Evolutionary conservation across 1,284 basidiomycete species (phyloP).

Genomic region (Malassezia slooffiae): DNA sequence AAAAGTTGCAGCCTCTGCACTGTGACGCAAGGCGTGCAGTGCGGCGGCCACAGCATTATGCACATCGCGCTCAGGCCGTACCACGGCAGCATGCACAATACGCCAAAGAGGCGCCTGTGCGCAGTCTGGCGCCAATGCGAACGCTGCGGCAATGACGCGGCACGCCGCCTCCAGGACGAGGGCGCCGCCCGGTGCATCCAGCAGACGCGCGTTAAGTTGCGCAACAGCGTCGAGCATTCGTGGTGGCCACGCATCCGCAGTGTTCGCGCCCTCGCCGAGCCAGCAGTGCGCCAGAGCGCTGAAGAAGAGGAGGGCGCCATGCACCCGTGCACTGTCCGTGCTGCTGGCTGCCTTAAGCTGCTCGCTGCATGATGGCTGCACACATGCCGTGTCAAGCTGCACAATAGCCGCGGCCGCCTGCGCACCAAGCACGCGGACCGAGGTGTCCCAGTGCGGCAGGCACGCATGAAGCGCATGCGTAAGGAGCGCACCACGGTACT

Average conservation of each 20-base stretch:
- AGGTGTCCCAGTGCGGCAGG: constrained; percentile 76
- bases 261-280: no score
- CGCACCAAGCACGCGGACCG: constrained; percentile 70
- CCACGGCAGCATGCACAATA: constrained; percentile 62
- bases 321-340: neutral
- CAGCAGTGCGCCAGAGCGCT: no score
- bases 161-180: constrained; percentile 66
- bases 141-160: constrained; percentile 56
- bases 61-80: constrained; percentile 57
- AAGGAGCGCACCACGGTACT: constrained; percentile 63
- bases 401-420: constrained; percentile 63
- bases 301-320: constrained; percentile 10
- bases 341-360: neutral
- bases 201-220: neutral
- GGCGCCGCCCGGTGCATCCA: constrained; percentile 61
- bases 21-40: constrained; percentile 57
- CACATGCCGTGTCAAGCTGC: constrained; percentile 30
- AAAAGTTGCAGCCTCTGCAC: no score
- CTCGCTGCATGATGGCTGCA: constrained; percentile 39
- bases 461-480: constrained; percentile 66
- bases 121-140: no score
- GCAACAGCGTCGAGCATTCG: no score
- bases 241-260: no score
- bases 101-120: no score
- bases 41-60: constrained; percentile 65